A percentile compares a stretch with the other conserved stretches of the same genome.
Evolutionary conservation across 2,329 filamentous ascomycete genomes (phyloP).

Genomic region (Aureobasidium subglaciale): DNA sequence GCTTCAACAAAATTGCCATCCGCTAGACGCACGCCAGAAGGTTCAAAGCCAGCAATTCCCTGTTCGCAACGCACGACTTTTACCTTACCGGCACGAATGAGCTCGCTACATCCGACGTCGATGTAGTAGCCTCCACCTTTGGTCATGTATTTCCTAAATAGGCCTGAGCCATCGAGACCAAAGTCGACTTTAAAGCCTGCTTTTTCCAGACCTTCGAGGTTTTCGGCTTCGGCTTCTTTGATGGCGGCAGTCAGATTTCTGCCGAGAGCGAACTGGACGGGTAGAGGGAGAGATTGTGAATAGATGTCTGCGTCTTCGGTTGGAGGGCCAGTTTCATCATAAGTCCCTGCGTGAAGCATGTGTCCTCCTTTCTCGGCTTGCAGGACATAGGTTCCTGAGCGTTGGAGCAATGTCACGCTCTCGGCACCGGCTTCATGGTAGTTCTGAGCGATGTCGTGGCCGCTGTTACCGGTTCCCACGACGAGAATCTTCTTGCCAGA

Average conservation of each 20-base stretch:
- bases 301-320: conserved; percentile 60
- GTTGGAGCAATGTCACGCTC: conserved; percentile 60
- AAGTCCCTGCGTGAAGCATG: conserved; percentile 42
- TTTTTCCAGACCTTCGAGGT: conserved; percentile 41
- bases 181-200: conserved; percentile 56
- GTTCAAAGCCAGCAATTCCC: conserved; percentile 47
- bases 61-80: conserved; percentile 46
- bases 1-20: conserved; percentile 53
- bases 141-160: conserved; percentile 58
- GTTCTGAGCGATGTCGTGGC: conserved; percentile 46
- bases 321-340: conserved; percentile 46
- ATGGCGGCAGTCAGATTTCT: conserved; percentile 36
- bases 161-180: conserved; percentile 50
- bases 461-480: conserved; percentile 44
- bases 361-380: conserved; percentile 48
- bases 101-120: conserved; percentile 56
- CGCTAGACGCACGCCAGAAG: conserved; percentile 34
- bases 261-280: conserved; percentile 55
- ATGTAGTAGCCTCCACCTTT: conserved; percentile 64
- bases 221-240: conserved; percentile 26
- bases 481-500: conserved; percentile 41
- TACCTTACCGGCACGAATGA: conserved; percentile 59
- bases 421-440: conserved; percentile 56
- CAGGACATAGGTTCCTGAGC: conserved; percentile 58
- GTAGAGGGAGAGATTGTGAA: conserved; percentile 50